Base-by-base conservation (phyloP, 2,329 filamentous ascomycete species). In the Sordariomycetes sp. region DNA sequence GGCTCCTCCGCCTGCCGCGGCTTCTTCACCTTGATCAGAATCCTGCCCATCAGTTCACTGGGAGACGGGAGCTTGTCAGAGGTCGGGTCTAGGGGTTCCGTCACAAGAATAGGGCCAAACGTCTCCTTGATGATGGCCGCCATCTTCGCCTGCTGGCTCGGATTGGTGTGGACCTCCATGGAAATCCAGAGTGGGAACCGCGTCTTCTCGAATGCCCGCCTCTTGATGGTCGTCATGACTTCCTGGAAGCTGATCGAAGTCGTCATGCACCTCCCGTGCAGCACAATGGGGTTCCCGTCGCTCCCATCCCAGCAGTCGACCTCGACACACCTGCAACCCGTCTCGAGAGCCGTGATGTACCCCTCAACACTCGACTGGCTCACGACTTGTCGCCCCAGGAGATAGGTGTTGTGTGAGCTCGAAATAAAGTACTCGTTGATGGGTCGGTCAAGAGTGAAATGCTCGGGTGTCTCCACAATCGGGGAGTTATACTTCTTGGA, bases 391-490 rank as follows among this genome's bases (percentile, higher is more conserved):
- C 91, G 85, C 15, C 94, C 94, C 4, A 95, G 77, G 1, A 99
- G 84, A 66, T 99, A 99, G 0, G 94, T 99, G 71, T 99, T 99
- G 76, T 99, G 94, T 1, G 94, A 97, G 74, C 91, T 96, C 1
- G 92, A 97, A 62, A 99, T 94, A 74, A 90, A 96, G 70, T 99
- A 99, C 67, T 97, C 92, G 67, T 95, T 96, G 68, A 97, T 75
- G 0, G 94, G 94, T 25, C 88, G 83, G 66, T 95, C 84, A 57
- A 96, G 81, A 6, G 75, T 75, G 57, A 84, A 82, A 32, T 82
- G 73, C 13, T 79, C 70, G n/a, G 81, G 79, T 60, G 80, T 77
- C 50, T 80, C 78, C 32, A 79, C 72, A 50, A 90, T 78, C 2
- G 87, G 77, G 2, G 82, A 77, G 65, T 95, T 95, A 63, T 84